Evolutionary conservation across 2,329 filamentous ascomycete genomes (phyloP), one percentile per base, ranked within the genome.

Genomic region (Cytospora piceicola): DNA sequence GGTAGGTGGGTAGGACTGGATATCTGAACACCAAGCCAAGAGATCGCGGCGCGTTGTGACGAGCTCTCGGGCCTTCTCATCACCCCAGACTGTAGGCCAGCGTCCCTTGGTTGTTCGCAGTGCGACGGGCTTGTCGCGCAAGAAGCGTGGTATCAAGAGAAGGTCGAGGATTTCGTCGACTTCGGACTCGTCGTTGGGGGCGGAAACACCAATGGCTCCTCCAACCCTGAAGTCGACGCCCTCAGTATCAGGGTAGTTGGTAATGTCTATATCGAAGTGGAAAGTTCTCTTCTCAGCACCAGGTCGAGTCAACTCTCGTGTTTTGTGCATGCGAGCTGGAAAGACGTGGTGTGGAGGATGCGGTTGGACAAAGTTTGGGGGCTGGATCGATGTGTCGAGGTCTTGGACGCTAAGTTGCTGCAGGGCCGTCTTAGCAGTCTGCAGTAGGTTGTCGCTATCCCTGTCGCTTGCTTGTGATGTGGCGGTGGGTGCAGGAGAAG

Each of bases 31-130:
- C 95, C 95, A 99, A 12, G 91, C 96, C 63, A 99, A 82, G n/a
- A 99, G 82, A 75, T 96, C 94, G 58, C 94, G 86, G 57, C 94
- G 88, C 0, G 94, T 98, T 4, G 94, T 97, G 64, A 94, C 82
- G n/a, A 99, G 82, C 75, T 95, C 90, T 64, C 95, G 88, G 8
- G 94, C 79, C 77, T 91, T 80, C 24, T 98, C 94, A 2, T 96
- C 92, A 52, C 94, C 95, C 95, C 95, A 99, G 58, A 99, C 96
- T 0, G 95, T 99, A 4, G 95, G 95, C 94, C 94, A 99, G 58
- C 95, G 86, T 39, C 94, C 94, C 67, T 84, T 86, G 42, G 85
- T 87, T 0, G 95, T 98, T 76, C 88, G 89, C 71, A 98, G 80
- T 22, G 90, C 81, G 22, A 97, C 85, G 17, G 90, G 90, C 82